Conservation (phyloP, 2,329 filamentous ascomycete genomes). For the Alternaria atra region DNA sequence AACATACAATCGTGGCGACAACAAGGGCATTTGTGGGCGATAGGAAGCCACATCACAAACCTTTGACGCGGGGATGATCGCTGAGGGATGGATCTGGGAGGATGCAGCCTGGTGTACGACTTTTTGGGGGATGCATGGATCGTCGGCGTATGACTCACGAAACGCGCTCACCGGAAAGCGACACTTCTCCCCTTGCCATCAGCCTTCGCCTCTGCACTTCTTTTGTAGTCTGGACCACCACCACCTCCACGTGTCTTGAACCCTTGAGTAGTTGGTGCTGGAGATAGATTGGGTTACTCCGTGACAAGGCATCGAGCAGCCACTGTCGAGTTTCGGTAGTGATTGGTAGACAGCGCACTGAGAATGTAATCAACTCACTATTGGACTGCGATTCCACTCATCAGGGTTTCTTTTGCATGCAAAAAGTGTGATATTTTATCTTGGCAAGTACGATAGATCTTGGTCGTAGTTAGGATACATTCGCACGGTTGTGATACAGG, state of each 20-base stretch:
- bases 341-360: background rate
- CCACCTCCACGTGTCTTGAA: background rate
- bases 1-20: conserved; percentile 7
- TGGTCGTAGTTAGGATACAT: background rate
- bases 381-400: background rate
- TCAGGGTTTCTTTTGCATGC: background rate
- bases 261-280: conserved; percentile 1
- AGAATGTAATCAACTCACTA: background rate
- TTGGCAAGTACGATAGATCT: background rate
- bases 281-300: background rate
- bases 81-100: conserved; percentile 1
- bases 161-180: conserved; percentile 28
- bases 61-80: conserved; percentile 4
- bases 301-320: background rate
- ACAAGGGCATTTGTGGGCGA: conserved; percentile 12
- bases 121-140: conserved; percentile 16
- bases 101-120: conserved; percentile 22
- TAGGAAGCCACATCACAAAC: conserved; percentile 13
- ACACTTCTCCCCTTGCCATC: conserved; percentile 25
- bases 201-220: conserved; percentile 6
- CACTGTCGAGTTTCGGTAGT: background rate
- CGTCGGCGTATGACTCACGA: conserved; percentile 36
- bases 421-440: background rate
- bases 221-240: conserved; percentile 7
- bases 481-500: background rate